Evolutionary conservation across 352 stramenopile genomes (phyloP), one percentile per base, ranked within the genome.

Genomic region (Phytophthora meadii): DNA sequence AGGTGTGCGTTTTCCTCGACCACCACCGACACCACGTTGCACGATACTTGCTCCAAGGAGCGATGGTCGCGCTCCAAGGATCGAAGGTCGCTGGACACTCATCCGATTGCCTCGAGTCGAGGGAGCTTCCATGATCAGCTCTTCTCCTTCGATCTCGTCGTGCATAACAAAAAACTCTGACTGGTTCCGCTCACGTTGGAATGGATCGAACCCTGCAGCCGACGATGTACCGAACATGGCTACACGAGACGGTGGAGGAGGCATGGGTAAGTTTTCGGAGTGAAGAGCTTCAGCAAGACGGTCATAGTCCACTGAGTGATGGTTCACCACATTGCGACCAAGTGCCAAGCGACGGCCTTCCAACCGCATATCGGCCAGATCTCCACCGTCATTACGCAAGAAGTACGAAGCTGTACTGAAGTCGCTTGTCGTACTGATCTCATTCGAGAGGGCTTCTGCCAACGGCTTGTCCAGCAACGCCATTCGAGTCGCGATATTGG

Each of bases 401-500:
- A 90, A 90, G 65, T 90, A 90, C 8, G 80, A 70, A 3, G 79
- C 79, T 11, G 81, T 88, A 9, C 70, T 72, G 61, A 82, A 82
- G 51, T 79, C 74, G 25, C 63, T 79, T 4, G 74, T 82, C 30
- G 74, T 82, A 61, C 75, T 83, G 68, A 77, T 83, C 56, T 83
- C 75, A 11, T 81, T 79, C 15, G 75, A 83, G 2, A 83, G 42
- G 11, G 75, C 53, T 3, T 72, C 36, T 0, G 77, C 77, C 19
- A 81, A 63, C 39, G 77, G 71, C 25, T 72, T 32, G 6, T 89
- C 79, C n/a, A 90, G 65, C 34, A 90, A 59, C 9, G 81, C 78
- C 78, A 88, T 88, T 15, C 81, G 79, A n/a, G 81, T 89, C 2
- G 74, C 79, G 37, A 89, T 87, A 49, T 89, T 89, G 27, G 82